phyloP scores from a whole-genome alignment of 169 alveolate species.

The Theileria sp. region DNA sequence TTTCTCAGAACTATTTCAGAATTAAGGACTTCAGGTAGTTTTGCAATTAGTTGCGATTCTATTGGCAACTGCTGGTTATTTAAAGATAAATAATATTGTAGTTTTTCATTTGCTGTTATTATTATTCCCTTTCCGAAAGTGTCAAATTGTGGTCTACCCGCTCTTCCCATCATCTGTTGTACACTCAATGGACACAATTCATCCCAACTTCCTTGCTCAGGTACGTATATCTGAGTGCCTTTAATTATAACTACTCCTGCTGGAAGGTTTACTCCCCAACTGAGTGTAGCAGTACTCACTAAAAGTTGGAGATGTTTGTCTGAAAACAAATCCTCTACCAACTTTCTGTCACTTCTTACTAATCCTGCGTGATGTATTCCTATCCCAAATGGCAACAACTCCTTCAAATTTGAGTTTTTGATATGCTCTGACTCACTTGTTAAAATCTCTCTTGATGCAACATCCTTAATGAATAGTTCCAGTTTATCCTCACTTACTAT shows the following conservation, averaged over 20 bases:
- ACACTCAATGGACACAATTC: slow-evolving; percentile 98
- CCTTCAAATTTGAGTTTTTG: slow-evolving; percentile 89
- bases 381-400: slow-evolving; percentile 95
- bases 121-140: slow-evolving; percentile 98
- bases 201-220: slow-evolving; percentile 96
- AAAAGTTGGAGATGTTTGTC: slow-evolving; percentile 94
- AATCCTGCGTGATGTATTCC: slow-evolving; percentile 99
- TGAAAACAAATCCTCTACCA: slow-evolving; percentile 97
- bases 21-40: slow-evolving; percentile 94
- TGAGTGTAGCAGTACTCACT: slow-evolving; percentile 98
- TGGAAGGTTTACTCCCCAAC: slow-evolving; percentile 99
- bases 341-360: slow-evolving; percentile 92
- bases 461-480: slow-evolving; percentile 84
- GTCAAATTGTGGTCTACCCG: slow-evolving; percentile 99
- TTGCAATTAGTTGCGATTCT: slow-evolving; percentile 91
- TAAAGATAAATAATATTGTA: slow-evolving; percentile 93
- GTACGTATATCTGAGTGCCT: slow-evolving; percentile 98
- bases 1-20: slow-evolving; percentile 98
- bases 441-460: slow-evolving; percentile 89
- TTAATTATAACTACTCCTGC: slow-evolving; percentile 99
- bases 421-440: slow-evolving; percentile 85
- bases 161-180: slow-evolving; percentile 99
- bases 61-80: slow-evolving; percentile 96
- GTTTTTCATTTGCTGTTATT: slow-evolving; percentile 92
- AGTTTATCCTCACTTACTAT: slow-evolving; percentile 87